Percentiles rank a stretch among this genome's conserved stretches.
phyloP scores from a whole-genome alignment of 306 rosid species.

The Leucaena leucocephala region DNA sequence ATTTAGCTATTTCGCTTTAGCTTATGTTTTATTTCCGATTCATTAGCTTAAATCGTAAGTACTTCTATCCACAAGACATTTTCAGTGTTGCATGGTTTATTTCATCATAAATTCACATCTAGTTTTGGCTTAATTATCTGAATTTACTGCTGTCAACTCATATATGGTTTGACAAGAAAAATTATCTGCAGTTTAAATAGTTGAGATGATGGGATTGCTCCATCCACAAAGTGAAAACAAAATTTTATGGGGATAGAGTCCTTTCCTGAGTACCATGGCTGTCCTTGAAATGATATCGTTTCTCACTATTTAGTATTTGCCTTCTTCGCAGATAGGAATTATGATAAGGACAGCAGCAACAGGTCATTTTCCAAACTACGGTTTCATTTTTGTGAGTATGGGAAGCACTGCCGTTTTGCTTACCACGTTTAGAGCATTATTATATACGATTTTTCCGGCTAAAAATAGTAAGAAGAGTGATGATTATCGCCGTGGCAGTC shows the following conservation, averaged over 20 bases:
- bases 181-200: not conserved
- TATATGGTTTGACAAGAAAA: not conserved
- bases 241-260: not conserved
- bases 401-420: constrained; percentile 94
- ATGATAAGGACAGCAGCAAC: constrained; percentile 57
- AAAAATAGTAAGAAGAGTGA: constrained; percentile 68
- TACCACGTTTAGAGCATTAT: constrained; percentile 67
- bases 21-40: not conserved
- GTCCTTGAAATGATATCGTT: constrained; percentile 12
- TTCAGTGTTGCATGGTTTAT: constrained; percentile 3
- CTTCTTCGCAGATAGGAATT: constrained; percentile 72
- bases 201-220: constrained; percentile 7
- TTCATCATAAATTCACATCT: not conserved
- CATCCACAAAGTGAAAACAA: not conserved
- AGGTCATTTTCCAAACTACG: constrained; percentile 66
- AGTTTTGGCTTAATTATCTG: not conserved
- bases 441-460: constrained; percentile 60
- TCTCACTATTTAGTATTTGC: constrained; percentile 3
- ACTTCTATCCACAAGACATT: constrained; percentile 19
- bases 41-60: not conserved
- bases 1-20: constrained; percentile 7
- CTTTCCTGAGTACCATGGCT: not conserved
- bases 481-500: constrained; percentile 81
- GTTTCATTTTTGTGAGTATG: constrained; percentile 67
- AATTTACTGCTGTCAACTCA: not conserved